Evolutionary conservation across 257 asterid species (phyloP).

Genomic region (Orobanche coerulescens): DNA sequence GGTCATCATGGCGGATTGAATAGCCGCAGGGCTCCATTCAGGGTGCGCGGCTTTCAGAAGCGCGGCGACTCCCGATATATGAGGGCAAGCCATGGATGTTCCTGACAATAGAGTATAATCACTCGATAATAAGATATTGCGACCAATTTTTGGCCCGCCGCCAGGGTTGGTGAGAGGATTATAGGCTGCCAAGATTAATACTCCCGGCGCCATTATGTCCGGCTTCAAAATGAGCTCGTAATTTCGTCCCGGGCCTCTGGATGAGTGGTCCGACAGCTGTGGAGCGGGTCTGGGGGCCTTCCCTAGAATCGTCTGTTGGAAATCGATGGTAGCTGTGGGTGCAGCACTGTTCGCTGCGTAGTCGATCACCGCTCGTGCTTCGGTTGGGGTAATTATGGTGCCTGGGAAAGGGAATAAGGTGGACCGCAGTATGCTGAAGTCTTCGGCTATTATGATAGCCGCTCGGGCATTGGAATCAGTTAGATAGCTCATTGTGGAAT

Average conservation of each 20-base stretch:
- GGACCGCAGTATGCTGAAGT: not conserved
- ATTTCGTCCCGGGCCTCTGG: constrained; percentile 26
- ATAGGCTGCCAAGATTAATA: constrained; percentile 28
- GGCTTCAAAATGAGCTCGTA: constrained; percentile 32
- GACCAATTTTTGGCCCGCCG: constrained; percentile 12
- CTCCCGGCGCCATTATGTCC: constrained; percentile 37
- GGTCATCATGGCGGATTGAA: constrained; percentile 50
- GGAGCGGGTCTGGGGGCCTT: constrained; percentile 30
- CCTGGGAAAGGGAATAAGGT: constrained; percentile 23
- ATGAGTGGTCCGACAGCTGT: constrained; percentile 21
- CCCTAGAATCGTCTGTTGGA: constrained; percentile 31
- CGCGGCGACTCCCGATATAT: constrained; percentile 33
- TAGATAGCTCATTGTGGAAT: not conserved
- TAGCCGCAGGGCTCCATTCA: constrained; percentile 40
- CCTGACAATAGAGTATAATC: constrained; percentile 28
- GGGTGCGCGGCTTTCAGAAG: constrained; percentile 40
- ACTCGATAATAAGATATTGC: constrained; percentile 7
- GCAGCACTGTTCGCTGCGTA: constrained; percentile 4
- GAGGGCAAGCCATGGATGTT: constrained; percentile 44
- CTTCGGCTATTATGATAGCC: constrained; percentile 26
- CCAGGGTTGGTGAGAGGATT: constrained; percentile 22
- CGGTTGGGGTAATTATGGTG: constrained; percentile 19
- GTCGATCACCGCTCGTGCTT: constrained; percentile 17
- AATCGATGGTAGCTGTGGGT: constrained; percentile 28
- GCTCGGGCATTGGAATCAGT: constrained; percentile 2